Percentiles rank a stretch among this genome's conserved stretches.
These are phyloP conservation scores for Malbranchea cinnamomea DNA, from an alignment of 2,329 filamentous ascomycete genomes.

Conservation along the genomic window DNA sequence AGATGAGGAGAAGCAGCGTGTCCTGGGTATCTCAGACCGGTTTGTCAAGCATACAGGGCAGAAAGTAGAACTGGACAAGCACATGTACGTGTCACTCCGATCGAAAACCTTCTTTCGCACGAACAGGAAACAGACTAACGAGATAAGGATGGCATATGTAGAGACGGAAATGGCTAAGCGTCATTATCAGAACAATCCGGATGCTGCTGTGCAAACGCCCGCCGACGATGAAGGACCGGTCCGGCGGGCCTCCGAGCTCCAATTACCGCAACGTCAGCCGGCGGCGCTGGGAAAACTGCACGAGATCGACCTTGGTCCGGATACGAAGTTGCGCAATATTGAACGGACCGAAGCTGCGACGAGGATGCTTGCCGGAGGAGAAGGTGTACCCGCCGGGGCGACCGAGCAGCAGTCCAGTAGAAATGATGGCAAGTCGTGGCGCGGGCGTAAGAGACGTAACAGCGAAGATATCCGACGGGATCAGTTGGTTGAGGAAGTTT, in stretches of 20 bases:
- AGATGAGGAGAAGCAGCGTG: too few species aligned
- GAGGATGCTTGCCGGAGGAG: slow-evolving; percentile 25
- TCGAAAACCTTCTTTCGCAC: neutral
- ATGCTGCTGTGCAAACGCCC: slow-evolving; percentile 1
- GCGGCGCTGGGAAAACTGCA: slow-evolving; percentile 41
- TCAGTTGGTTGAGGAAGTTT: slow-evolving; percentile 39
- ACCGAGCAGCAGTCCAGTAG: slow-evolving; percentile 16
- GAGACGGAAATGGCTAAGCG: slow-evolving; percentile 48
- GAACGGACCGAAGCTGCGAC: slow-evolving; percentile 30
- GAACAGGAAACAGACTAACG: slow-evolving; percentile 34
- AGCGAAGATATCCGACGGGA: slow-evolving; percentile 40
- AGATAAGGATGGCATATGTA: slow-evolving; percentile 52
- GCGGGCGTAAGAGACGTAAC: slow-evolving; percentile 32
- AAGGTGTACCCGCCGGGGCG: slow-evolving; percentile 13
- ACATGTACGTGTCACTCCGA: slow-evolving; percentile 41
- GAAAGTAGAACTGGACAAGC: slow-evolving; percentile 42
- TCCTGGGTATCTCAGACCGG: slow-evolving; percentile 34
- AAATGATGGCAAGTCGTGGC: slow-evolving; percentile 30
- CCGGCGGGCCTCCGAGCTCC: slow-evolving; percentile 9
- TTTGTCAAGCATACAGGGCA: slow-evolving; percentile 47
- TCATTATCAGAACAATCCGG: slow-evolving; percentile 7
- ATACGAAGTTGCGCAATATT: slow-evolving; percentile 28
- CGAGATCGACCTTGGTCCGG: slow-evolving; percentile 41
- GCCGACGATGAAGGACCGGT: neutral
- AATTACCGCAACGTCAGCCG: slow-evolving; percentile 28